A percentile compares a stretch with the other conserved stretches of the same genome.
These are phyloP conservation scores for Solanum sitiens DNA, from an alignment of 257 asterid species.

Conservation along the genomic window DNA sequence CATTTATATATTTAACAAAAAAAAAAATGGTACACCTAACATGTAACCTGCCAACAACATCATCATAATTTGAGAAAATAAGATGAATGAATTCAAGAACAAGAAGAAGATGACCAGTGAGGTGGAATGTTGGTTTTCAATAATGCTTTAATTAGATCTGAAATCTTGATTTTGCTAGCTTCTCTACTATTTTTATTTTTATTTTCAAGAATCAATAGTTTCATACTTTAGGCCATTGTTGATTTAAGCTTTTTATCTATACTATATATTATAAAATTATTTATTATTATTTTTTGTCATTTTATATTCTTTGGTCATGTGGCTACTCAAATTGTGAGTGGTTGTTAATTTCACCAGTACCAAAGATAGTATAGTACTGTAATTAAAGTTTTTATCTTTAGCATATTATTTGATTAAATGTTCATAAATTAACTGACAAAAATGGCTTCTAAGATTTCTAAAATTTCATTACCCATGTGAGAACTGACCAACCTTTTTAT, in stretches of 20 bases:
- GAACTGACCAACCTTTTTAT: not conserved
- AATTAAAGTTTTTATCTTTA: not conserved
- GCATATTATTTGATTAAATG: not conserved
- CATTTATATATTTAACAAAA: not conserved
- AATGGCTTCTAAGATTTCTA: not conserved
- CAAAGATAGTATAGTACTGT: not conserved
- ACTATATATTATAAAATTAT: not conserved
- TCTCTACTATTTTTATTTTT: not conserved
- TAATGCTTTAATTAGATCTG: constrained; percentile 26
- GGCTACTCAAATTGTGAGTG: not conserved
- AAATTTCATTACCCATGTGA: not conserved
- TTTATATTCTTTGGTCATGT: not conserved
- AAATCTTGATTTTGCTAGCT: constrained; percentile 17
- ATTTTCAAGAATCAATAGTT: not conserved
- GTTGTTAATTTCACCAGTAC: not conserved
- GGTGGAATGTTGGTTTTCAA: constrained; percentile 55
- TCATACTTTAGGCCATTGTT: constrained; percentile 20
- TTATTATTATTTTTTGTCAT: not conserved
- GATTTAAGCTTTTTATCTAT: constrained; percentile 16
- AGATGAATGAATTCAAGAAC: not conserved
- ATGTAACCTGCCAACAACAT: constrained; percentile 2
- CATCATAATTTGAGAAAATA: not conserved
- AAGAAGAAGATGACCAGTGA: constrained; percentile 11
- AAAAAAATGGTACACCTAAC: not conserved
- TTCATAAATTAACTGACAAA: not conserved